Evolutionary conservation across 768 basidiomycete genomes (phyloP).

Genomic region (Lyophyllum shimeji): DNA sequence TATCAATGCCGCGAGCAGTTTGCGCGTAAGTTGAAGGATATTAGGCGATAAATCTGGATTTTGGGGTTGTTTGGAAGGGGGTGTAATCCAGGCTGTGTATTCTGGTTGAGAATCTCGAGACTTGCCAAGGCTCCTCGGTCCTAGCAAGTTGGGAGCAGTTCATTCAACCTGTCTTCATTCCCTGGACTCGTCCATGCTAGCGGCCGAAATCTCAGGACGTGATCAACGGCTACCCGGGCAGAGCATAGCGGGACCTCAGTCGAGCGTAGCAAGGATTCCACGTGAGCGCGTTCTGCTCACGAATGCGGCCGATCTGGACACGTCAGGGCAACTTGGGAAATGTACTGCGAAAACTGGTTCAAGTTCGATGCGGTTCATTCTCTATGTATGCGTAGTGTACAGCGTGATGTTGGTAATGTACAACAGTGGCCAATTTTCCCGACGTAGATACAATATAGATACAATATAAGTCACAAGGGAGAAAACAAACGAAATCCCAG

Average conservation of each 20-base stretch:
- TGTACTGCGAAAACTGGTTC: not conserved
- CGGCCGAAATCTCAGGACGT: no score
- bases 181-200: no score
- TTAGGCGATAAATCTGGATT: constrained; percentile 16
- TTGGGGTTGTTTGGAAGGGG: not conserved
- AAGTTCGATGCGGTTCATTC: constrained; percentile 3
- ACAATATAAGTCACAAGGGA: constrained; percentile 22
- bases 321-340: not conserved
- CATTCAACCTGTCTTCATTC: no score
- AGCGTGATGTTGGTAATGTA: constrained; percentile 17
- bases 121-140: not conserved
- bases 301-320: not conserved
- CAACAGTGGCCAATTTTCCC: constrained; percentile 18
- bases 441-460: constrained; percentile 27
- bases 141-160: no score
- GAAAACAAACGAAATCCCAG: constrained; percentile 18
- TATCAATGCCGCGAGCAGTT: constrained; percentile 93
- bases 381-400: constrained; percentile 16
- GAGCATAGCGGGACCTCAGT: no score
- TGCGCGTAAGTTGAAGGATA: constrained; percentile 51
- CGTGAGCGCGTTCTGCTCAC: not conserved
- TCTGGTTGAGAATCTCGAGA: not conserved
- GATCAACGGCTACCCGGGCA: no score
- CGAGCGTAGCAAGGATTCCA: no score
- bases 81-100: not conserved